Percentiles rank a stretch among this genome's conserved stretches.
phyloP scores from a whole-genome alignment of 352 stramenopile genomes.

The Globisporangium mamillatum region DNA sequence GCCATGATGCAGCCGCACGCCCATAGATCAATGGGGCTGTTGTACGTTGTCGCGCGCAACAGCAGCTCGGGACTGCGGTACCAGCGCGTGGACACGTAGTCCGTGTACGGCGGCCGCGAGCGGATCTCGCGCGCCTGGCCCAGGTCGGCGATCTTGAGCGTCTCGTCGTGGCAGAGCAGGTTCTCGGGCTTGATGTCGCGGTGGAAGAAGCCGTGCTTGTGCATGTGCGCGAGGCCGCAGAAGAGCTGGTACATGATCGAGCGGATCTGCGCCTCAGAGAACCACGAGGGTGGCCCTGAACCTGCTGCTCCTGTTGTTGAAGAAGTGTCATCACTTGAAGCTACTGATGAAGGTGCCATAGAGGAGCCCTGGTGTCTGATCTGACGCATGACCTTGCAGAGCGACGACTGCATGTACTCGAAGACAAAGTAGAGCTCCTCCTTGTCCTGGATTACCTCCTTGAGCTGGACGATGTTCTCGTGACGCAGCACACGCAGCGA shows the following conservation, averaged over 20 bases:
- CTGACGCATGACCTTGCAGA: conserved; percentile 69
- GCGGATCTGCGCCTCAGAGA: conserved; percentile 64
- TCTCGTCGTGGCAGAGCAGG: conserved; percentile 55
- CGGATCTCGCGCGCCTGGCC: conserved; percentile 74
- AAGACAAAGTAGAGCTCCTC: conserved; percentile 89
- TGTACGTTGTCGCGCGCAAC: conserved; percentile 66
- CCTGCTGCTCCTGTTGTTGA: conserved; percentile 6
- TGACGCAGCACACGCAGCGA: conserved; percentile 71
- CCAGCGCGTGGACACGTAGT: conserved; percentile 79
- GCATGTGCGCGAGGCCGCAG: conserved; percentile 69
- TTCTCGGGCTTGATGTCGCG: conserved; percentile 84
- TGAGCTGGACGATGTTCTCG: conserved; percentile 83
- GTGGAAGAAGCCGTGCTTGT: conserved; percentile 85
- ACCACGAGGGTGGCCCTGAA: conserved; percentile 21
- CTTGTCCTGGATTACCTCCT: conserved; percentile 84
- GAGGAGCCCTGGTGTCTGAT: conserved; percentile 22
- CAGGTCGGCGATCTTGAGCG: conserved; percentile 73
- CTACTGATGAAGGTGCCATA: not conserved
- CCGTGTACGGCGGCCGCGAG: conserved; percentile 61
- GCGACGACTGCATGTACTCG: conserved; percentile 83
- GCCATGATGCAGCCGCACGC: conserved; percentile 79
- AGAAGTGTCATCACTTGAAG: not conserved
- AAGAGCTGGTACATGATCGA: conserved; percentile 83
- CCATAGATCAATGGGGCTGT: conserved; percentile 82
- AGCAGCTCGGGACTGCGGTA: conserved; percentile 76